These are phyloP conservation scores for Ophiocordyceps camponoti-saundersi DNA, from an alignment of 2,329 filamentous ascomycete genomes.

Conservation along the genomic window DNA sequence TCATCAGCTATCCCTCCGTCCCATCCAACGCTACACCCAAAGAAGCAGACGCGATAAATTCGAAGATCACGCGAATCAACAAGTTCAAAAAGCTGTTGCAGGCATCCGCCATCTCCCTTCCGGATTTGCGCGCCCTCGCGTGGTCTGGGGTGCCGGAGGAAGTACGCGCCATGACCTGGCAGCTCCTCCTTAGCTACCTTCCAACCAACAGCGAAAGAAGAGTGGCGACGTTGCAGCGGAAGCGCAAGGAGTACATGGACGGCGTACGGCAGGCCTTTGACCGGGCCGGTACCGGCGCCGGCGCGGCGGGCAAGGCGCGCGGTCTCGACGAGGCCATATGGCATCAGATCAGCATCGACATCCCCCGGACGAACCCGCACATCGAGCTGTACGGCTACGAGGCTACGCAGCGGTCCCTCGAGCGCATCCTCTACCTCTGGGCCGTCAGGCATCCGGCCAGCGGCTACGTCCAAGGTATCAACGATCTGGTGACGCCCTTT, in stretches of 20 bases:
- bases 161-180: slow-evolving; percentile 98
- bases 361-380: slow-evolving; percentile 90
- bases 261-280: slow-evolving; percentile 64
- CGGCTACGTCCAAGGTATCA: slow-evolving; percentile 97
- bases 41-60: slow-evolving; percentile 71
- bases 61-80: slow-evolving; percentile 85
- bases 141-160: slow-evolving; percentile 94
- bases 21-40: slow-evolving; percentile 61
- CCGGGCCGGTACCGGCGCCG: slow-evolving; percentile 33
- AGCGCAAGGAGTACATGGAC: slow-evolving; percentile 91
- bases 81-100: slow-evolving; percentile 96
- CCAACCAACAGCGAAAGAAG: slow-evolving; percentile 92
- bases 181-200: slow-evolving; percentile 83
- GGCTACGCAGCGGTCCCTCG: slow-evolving; percentile 83
- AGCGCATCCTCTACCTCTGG: slow-evolving; percentile 94
- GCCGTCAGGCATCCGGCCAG: slow-evolving; percentile 93
- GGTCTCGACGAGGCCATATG: slow-evolving; percentile 94
- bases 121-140: slow-evolving; percentile 68
- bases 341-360: slow-evolving; percentile 98
- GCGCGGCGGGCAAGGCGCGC: slow-evolving; percentile 27
- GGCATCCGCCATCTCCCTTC: slow-evolving; percentile 71
- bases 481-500: slow-evolving; percentile 92
- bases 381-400: slow-evolving; percentile 91
- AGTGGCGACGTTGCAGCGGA: slow-evolving; percentile 77
- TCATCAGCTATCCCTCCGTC: slow-evolving; percentile 73